phyloP scores from a whole-genome alignment of 1,284 basidiomycete species.

The Entoloma clypeatum region DNA sequence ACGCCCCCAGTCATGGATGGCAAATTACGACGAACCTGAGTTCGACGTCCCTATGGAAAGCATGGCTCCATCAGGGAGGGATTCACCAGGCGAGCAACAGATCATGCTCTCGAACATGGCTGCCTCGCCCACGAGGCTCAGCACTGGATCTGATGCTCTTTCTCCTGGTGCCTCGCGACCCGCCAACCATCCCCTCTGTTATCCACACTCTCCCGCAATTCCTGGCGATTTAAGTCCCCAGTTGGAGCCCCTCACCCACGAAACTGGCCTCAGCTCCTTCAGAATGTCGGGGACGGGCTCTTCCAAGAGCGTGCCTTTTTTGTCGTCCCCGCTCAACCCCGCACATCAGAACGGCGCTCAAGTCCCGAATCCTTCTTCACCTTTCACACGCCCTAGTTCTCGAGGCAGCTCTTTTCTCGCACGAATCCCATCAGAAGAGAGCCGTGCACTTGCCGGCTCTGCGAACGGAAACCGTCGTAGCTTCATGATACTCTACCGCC shows the following conservation, averaged over 20 bases:
- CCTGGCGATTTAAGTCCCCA: neutral
- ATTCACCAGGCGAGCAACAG: conserved; percentile 15
- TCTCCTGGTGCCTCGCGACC: neutral
- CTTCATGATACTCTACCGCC: conserved; percentile 34
- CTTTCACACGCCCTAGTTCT: conserved; percentile 16
- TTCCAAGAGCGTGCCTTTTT: conserved; percentile 12
- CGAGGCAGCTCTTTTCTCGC: conserved; percentile 14
- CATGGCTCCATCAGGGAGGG: conserved; percentile 5
- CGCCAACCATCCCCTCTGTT: neutral
- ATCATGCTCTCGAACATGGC: conserved; percentile 12
- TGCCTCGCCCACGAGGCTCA: conserved; percentile 10
- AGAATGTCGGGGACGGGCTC: conserved; percentile 9
- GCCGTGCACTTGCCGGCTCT: conserved; percentile 16
- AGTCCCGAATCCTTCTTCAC: conserved; percentile 5
- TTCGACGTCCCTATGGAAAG: conserved; percentile 4
- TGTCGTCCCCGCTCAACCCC: conserved; percentile 23
- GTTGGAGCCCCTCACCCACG: neutral
- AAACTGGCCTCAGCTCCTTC: neutral
- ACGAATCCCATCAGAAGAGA: conserved; percentile 25
- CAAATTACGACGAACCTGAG: conserved; percentile 10
- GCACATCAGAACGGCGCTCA: conserved; percentile 9
- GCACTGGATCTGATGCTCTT: conserved; percentile 1
- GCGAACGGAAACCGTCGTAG: conserved; percentile 13
- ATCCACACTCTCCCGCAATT: neutral
- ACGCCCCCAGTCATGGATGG: conserved; percentile 14